Percentiles rank a stretch among this genome's conserved stretches.
phyloP scores from a whole-genome alignment of 306 rosid species.

The Cicer cuneatum region DNA sequence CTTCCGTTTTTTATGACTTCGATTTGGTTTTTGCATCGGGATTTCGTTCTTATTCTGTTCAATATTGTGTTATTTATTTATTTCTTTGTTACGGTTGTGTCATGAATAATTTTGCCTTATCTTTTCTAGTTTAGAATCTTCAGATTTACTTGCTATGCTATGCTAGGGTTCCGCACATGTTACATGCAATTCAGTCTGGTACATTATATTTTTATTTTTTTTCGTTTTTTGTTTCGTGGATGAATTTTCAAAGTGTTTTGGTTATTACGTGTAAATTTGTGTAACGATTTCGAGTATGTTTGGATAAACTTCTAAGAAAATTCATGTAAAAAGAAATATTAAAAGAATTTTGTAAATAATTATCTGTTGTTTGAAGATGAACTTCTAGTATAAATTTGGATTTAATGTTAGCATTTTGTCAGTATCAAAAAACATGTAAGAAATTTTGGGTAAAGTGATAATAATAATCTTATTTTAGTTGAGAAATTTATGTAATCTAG shows the following conservation, averaged over 20 bases:
- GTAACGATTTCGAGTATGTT: not conserved
- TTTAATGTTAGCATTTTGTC: not conserved
- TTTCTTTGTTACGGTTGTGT: slow-evolving; percentile 20
- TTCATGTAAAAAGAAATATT: not conserved
- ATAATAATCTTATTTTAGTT: not conserved
- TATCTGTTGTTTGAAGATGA: not conserved
- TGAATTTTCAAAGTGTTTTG: not conserved
- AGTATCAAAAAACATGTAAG: not conserved
- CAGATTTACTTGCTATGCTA: not conserved
- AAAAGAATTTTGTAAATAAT: not conserved
- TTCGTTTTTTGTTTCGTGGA: not conserved
- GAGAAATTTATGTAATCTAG: not conserved
- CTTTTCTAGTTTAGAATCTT: not conserved
- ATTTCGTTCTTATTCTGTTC: slow-evolving; percentile 20
- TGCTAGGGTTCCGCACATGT: slow-evolving; percentile 26
- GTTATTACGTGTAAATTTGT: not conserved
- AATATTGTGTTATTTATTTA: not conserved
- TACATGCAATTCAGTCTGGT: slow-evolving; percentile 5
- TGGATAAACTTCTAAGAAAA: not conserved
- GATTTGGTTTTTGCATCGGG: not conserved
- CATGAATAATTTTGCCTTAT: not conserved
- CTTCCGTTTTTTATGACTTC: slow-evolving; percentile 21
- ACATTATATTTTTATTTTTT: not conserved
- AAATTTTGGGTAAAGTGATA: not conserved
- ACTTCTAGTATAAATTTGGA: not conserved